These are phyloP conservation scores for Anthracocystis walkeri DNA, from an alignment of 1,284 basidiomycete genomes.

Conservation along the genomic window DNA sequence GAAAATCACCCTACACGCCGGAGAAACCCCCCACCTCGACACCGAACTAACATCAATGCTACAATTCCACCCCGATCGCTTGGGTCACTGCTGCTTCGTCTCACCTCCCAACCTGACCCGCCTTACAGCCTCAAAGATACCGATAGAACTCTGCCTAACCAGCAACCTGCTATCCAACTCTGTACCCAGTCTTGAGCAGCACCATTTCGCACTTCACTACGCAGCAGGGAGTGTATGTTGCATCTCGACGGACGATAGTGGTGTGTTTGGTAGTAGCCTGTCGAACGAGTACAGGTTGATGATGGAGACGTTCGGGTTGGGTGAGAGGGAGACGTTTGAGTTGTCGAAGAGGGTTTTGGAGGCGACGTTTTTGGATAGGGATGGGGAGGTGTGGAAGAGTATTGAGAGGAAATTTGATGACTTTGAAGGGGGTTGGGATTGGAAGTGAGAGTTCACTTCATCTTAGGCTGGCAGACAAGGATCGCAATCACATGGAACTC, in stretches of 20 bases:
- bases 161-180: constrained; percentile 47
- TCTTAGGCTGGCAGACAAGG: not conserved
- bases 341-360: constrained; percentile 11
- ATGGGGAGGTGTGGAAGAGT: not conserved
- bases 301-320: constrained; percentile 36
- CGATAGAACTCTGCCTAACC: constrained; percentile 51
- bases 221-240: constrained; percentile 16
- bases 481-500: not conserved
- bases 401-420: constrained; percentile 6
- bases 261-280: constrained; percentile 43
- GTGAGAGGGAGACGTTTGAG: constrained; percentile 8
- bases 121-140: constrained; percentile 12
- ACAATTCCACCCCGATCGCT: constrained; percentile 37
- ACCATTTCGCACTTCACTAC: constrained; percentile 39
- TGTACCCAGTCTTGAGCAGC: constrained; percentile 7
- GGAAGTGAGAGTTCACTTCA: constrained; percentile 8
- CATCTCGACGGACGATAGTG: constrained; percentile 52
- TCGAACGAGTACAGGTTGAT: constrained; percentile 45
- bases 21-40: constrained; percentile 26
- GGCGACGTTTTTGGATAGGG: constrained; percentile 18
- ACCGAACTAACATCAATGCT: constrained; percentile 39
- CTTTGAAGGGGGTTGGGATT: constrained; percentile 11
- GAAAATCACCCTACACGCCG: constrained; percentile 50
- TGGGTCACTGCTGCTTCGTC: constrained; percentile 54
- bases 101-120: not conserved